phyloP scores from a whole-genome alignment of 768 basidiomycete genomes.

The Tylopilus subfusipes region DNA sequence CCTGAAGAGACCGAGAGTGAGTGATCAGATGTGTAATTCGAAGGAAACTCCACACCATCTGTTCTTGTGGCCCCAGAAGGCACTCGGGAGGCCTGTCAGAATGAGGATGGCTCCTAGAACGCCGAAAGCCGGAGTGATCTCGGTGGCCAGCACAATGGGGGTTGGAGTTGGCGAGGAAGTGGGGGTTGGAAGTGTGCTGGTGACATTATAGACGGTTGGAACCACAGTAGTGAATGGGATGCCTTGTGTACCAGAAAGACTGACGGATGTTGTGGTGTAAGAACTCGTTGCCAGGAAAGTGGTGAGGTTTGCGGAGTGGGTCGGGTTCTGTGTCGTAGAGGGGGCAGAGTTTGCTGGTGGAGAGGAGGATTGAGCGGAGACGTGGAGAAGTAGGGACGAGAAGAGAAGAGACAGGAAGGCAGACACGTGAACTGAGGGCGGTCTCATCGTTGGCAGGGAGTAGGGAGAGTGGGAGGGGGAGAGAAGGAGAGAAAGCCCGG shows the following conservation, averaged over 20 bases:
- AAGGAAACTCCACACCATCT: constrained; percentile 60
- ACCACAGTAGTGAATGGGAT: constrained; percentile 51
- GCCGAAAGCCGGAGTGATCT: constrained; percentile 83
- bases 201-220: constrained; percentile 62
- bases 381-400: constrained; percentile 30
- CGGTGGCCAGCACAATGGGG: constrained; percentile 50
- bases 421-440: not conserved
- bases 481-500: constrained; percentile 2
- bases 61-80: constrained; percentile 94
- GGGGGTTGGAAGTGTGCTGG: constrained; percentile 48
- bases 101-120: constrained; percentile 87
- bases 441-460: constrained; percentile 13
- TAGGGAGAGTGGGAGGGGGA: not conserved
- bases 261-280: constrained; percentile 46
- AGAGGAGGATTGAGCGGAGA: constrained; percentile 38
- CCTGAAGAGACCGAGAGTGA: constrained; percentile 43
- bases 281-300: constrained; percentile 55
- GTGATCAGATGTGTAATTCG: not conserved
- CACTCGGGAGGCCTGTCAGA: constrained; percentile 83
- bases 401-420: constrained; percentile 22
- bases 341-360: constrained; percentile 13
- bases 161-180: constrained; percentile 41
- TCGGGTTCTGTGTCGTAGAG: not conserved
- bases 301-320: constrained; percentile 38
- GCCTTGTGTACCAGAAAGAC: constrained; percentile 45